A percentile compares a stretch with the other conserved stretches of the same genome.
Conservation (phyloP, 768 basidiomycete genomes). For the Macrocybe gigantea region DNA sequence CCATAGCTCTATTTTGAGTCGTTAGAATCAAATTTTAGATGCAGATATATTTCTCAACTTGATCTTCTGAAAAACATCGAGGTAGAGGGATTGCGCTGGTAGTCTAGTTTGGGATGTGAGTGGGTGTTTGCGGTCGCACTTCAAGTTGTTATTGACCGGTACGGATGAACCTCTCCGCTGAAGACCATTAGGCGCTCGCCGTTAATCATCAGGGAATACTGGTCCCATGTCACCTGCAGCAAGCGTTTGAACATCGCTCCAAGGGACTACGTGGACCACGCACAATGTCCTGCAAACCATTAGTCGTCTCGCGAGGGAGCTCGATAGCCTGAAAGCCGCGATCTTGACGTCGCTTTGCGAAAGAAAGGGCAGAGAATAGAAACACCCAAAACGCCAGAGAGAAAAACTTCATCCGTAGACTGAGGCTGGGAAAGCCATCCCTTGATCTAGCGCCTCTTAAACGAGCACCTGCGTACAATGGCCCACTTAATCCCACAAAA, state of each 20-base stretch:
- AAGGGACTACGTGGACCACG: too few relatives aligned
- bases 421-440: too few relatives aligned
- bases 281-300: too few relatives aligned
- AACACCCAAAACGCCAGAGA: too few relatives aligned
- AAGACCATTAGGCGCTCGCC: slow-evolving; percentile 34
- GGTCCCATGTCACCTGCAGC: slow-evolving; percentile 36
- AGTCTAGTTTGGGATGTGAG: slow-evolving; percentile 16
- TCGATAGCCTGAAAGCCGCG: too few relatives aligned
- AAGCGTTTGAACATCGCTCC: not conserved
- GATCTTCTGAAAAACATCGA: slow-evolving; percentile 39
- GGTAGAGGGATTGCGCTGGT: slow-evolving; percentile 35
- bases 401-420: too few relatives aligned
- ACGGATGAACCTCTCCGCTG: slow-evolving; percentile 39
- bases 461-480: too few relatives aligned
- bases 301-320: too few relatives aligned
- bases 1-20: slow-evolving; percentile 24
- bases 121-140: not conserved
- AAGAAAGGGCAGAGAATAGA: too few relatives aligned
- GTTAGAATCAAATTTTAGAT: not conserved
- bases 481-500: too few relatives aligned
- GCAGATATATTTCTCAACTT: slow-evolving; percentile 19
- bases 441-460: too few relatives aligned
- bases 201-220: slow-evolving; percentile 36
- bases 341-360: too few relatives aligned
- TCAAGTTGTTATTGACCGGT: slow-evolving; percentile 20